A percentile compares a stretch with the other conserved stretches of the same genome.
Evolutionary conservation across 148 eudicot genomes (phyloP).

Genomic region (Rhododendron kiyosumense): DNA sequence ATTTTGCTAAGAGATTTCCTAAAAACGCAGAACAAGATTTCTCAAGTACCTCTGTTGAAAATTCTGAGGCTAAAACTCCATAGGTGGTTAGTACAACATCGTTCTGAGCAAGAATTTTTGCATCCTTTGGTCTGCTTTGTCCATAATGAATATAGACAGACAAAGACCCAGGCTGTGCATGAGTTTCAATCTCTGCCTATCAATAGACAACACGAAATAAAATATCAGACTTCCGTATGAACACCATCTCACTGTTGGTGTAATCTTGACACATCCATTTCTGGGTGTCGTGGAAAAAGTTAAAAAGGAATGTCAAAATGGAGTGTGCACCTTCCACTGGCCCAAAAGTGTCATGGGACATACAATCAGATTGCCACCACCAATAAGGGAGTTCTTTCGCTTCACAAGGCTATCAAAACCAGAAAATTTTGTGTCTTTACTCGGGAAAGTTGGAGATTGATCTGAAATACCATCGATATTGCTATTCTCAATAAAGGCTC

Average conservation of each 20-base stretch:
- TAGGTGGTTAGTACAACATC: constrained; percentile 94
- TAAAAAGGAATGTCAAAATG: neutral
- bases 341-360: constrained; percentile 98
- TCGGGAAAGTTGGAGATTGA: constrained; percentile 44
- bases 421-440: constrained; percentile 47
- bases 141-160: constrained; percentile 92
- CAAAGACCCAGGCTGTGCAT: constrained; percentile 72
- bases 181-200: constrained; percentile 91
- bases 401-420: constrained; percentile 57
- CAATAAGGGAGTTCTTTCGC: constrained; percentile 28
- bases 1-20: neutral
- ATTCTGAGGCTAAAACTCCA: constrained; percentile 90
- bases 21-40: neutral
- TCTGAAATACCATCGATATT: constrained; percentile 32
- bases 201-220: constrained; percentile 11
- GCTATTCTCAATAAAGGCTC: constrained; percentile 29
- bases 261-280: neutral
- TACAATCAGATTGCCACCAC: constrained; percentile 84
- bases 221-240: neutral
- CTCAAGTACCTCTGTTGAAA: constrained; percentile 64
- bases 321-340: constrained; percentile 86
- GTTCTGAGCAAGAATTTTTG: constrained; percentile 55
- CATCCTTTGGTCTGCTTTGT: constrained; percentile 76
- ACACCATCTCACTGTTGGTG: neutral
- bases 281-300: neutral